phyloP scores from a whole-genome alignment of 2,329 filamentous ascomycete genomes.

The Xylaria sp. region DNA sequence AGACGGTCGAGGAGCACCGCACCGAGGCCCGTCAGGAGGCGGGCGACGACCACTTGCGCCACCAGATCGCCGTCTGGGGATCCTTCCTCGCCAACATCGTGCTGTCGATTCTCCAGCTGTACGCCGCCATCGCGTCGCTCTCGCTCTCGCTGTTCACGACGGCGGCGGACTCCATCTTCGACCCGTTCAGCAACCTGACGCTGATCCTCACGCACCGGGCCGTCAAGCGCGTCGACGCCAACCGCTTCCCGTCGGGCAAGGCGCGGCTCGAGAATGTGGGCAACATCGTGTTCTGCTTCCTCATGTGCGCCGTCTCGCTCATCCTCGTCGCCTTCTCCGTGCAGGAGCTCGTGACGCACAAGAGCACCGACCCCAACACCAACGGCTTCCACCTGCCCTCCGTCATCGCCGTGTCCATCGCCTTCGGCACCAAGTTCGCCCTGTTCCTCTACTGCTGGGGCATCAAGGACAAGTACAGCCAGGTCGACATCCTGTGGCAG shows the following conservation, averaged over 20 bases:
- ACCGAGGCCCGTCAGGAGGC: conserved; percentile 80
- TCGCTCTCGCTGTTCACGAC: conserved; percentile 98
- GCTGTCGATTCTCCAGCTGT: conserved; percentile 82
- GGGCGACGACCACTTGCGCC: conserved; percentile 79
- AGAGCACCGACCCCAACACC: conserved; percentile 50
- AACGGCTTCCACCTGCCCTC: conserved; percentile 80
- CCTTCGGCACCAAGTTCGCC: conserved; percentile 81
- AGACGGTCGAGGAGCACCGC: conserved; percentile 89
- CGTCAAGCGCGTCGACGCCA: conserved; percentile 83
- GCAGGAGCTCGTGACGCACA: conserved; percentile 66
- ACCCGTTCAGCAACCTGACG: conserved; percentile 86
- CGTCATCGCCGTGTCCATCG: conserved; percentile 81
- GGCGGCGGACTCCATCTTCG: conserved; percentile 94
- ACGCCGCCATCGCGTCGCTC: conserved; percentile 82
- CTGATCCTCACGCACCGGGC: conserved; percentile 87
- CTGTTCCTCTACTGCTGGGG: conserved; percentile 94
- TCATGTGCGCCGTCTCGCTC: conserved; percentile 91
- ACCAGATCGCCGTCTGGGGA: conserved; percentile 68
- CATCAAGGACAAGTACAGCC: conserved; percentile 86
- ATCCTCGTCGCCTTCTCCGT: conserved; percentile 90
- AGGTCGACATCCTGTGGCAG: conserved; percentile 92
- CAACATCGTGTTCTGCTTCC: conserved; percentile 94
- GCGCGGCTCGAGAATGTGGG: conserved; percentile 93
- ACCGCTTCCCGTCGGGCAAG: conserved; percentile 89
- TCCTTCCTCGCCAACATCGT: conserved; percentile 81